Base-by-base conservation (phyloP, 805 yeast genomes). In the Candida krabiensis region DNA sequence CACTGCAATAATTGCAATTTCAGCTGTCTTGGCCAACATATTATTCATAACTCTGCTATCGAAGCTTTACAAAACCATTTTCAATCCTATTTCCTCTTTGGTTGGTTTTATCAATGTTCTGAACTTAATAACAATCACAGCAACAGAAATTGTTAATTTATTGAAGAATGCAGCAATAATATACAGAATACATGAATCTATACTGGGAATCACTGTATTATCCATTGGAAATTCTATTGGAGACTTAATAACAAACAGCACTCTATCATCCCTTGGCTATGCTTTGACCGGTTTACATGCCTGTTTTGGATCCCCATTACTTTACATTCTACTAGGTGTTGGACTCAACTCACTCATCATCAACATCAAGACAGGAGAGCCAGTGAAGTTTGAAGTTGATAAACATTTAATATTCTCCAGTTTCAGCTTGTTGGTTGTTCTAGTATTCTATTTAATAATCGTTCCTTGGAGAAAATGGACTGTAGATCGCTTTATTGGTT, bases 251-350 rank as follows among this genome's bases (percentile, higher is more conserved):
- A 69, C 78, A n/a, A 74, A 76, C 44, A 50, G 66, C 2, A 70
- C 79, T 7, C 55, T 76, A 11, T 52, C 67, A 2, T 55, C 55
- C 2, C 36, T 60, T 7, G 68, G 66, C 1, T 41, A 58, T 9
- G 68, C 77, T 6, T 49, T 68, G 7, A 68, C 68, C 9, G 80
- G 80, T 0, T 53, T 76, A 7, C 71, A 71, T 46, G 69, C 81
- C 1, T 75, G 80, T 46, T 62, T 75, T 40, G 81, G 82, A 1
- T 71, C 81, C 1, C 79, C 80, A 0, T 55, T 76, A 11, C 49
- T 76, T 11, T 63, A 72, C 29, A 67, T 73, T 7, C 55, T 75
- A 42, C 53, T 75, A 14, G 82, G 81, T 2, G 61, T 76, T 15
- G 82, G 82, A 0, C 49, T 68, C 11, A 74, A 73, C 50, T 71